Base-by-base conservation (phyloP, 1,284 basidiomycete species). In the Ganoderma resinaceum region DNA sequence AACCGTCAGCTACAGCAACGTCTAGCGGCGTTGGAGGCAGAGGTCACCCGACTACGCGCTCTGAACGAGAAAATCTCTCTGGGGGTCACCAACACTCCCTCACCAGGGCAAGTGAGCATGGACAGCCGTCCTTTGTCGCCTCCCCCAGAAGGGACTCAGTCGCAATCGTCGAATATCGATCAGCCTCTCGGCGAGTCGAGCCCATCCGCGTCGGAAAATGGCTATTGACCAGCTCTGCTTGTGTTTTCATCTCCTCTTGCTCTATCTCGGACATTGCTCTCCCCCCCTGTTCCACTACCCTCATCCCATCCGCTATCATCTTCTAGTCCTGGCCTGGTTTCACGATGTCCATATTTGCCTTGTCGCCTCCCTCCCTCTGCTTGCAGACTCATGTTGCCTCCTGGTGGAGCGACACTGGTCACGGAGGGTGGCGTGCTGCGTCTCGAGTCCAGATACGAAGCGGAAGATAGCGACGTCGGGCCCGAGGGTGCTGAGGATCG, bases 61-160 rank as follows among this genome's bases (percentile, higher is more conserved):
- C 83, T 94, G 72, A 94, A 93, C 78, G 92, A 94, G 83, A 92
- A 92, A 80, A 92, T 94, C 37, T 90, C 91, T 2, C 87, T 93
- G 46, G 85, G 85, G 65, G 82, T 85, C 33, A 76, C 73, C 70
- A 84, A 84, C 69, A 86, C 89, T 20, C 86, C 88, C 35, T 88
- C 87, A 9, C 86, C 90, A 60, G 80, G 82, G 62, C 79, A 83
- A 73, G 76, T 79, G 71, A 75, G 74, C 71, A 77, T 82, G 66
- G 87, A 89, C 73, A 80, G 78, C 65, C 84, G 88, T 68, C 87
- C 89, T n/a, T 74, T 90, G 71, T 90, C 91, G 12, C 89, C 89
- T 59, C 88, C 89, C 23, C 87, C 88, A 5, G 89, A 91, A 72
- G 80, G 81, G 42, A 77, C 80, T 6, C 79, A 82, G 71, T 76